Evolutionary conservation across 2,329 filamentous ascomycete species (phyloP), one percentile per base, ranked within the genome.

Genomic region (Phoma sp.): DNA sequence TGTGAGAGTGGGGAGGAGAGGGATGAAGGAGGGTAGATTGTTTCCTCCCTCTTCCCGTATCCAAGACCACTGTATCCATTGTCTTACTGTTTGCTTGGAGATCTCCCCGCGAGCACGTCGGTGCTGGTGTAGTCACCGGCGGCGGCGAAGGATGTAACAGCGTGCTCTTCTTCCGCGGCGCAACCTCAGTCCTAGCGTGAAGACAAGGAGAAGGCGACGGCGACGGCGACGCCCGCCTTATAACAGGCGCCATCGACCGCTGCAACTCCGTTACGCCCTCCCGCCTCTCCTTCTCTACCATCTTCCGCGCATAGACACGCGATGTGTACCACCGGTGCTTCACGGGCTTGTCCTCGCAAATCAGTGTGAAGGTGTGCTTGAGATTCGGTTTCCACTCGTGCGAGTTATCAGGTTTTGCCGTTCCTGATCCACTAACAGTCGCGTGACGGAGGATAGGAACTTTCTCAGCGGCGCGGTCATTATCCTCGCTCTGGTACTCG

Each of bases 331-430:
- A 54, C 14, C 23, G 43, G 7, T 30, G 26, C 4, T 18, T 20
- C 14, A 10, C 26, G 46, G 17, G 57, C 54, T 17, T 36, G 32
- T n/a, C 43, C 32, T 23, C 42, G 54, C 33, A 37, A n/a, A 47
- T 53, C 11, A 34, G 47, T 0, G 42, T 56, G 15, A 65, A 58
- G 15, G 65, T 64, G 43, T 37, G 56, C 48, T 60, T 61, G n/a
- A 61, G 59, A 30, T 60, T 61, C 17, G 65, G 62, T 29, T 39
- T 52, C 63, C 63, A 68, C 3, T 26, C 30, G 14, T 49, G 47
- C 7, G n/a, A 43, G 54, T 32, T 55, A 37, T 40, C 47, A 12
- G 52, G 25, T 12, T 45, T 42, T 15, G 42, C 52, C 20, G 46
- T 23, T 33, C 10, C 10, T 29, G n/a, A n/a, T n/a, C n/a, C n/a